A percentile compares a stretch with the other conserved stretches of the same genome.
phyloP scores from a whole-genome alignment of 2,329 filamentous ascomycete genomes.

The Ascochyta pisi region DNA sequence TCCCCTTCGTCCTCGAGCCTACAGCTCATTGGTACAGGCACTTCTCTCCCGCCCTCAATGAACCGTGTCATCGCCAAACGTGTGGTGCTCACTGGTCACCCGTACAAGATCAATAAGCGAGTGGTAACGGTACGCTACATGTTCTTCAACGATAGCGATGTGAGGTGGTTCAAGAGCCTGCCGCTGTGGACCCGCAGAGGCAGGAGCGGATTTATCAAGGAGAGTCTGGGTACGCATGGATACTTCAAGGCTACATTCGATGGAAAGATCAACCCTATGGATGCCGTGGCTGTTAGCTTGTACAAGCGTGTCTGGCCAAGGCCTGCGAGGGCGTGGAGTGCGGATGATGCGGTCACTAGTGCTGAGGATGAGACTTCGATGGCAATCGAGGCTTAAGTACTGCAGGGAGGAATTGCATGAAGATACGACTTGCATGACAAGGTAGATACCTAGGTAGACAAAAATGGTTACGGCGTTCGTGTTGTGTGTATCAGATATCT shows the following conservation, averaged over 20 bases:
- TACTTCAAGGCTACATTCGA: conserved; percentile 99
- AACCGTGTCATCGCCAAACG: conserved; percentile 88
- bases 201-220: conserved; percentile 89
- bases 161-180: conserved; percentile 96
- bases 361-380: conserved; percentile 1
- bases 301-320: conserved; percentile 69
- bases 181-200: conserved; percentile 93
- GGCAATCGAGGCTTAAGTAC: background rate
- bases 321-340: conserved; percentile 60
- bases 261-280: conserved; percentile 92
- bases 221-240: conserved; percentile 93
- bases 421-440: conserved; percentile 21
- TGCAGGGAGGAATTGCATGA: conserved; percentile 9
- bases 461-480: conserved; percentile 22
- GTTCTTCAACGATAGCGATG: conserved; percentile 98
- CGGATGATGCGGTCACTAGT: conserved; percentile 7
- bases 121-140: conserved; percentile 98
- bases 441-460: conserved; percentile 30
- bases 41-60: conserved; percentile 77
- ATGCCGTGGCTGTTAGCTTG: conserved; percentile 84
- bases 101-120: conserved; percentile 98
- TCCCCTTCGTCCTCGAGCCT: conserved; percentile 53
- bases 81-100: conserved; percentile 91
- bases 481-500: background rate
- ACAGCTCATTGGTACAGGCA: conserved; percentile 84